Base-by-base conservation (phyloP, 2,329 filamentous ascomycete species). In the Ophiostoma pallidulum region DNA sequence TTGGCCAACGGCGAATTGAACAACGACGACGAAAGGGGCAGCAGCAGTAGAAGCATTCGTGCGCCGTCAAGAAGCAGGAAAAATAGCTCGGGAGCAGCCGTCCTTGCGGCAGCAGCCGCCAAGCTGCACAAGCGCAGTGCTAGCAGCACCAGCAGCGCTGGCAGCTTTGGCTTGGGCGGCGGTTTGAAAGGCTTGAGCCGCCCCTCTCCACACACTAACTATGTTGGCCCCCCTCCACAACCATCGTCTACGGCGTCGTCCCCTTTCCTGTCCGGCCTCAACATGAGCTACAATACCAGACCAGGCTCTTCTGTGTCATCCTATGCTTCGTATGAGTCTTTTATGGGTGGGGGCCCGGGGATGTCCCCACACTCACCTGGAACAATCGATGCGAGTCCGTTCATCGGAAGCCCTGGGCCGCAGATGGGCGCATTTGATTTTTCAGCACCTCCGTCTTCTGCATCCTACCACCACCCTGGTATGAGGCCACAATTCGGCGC, bases 1-100 rank as follows among this genome's bases (percentile, higher is more conserved):
- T 69, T 73, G 14, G 65, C 68, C 2, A 70, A 66, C 63, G 72
- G 74, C 20, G 78, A 77, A 0, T 80, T 80, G 54, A 77, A 73
- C 29, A 81, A 81, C 51, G 76, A 75, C 4, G 79, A 80, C 48
- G 74, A 79, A 18, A 28, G 37, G 6, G 36, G 40, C 4, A 42
- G 18, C 14, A 45, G 35, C 29, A 51, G 72, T 16, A 28, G 16
- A 64, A 68, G 16, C 45, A 48, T 28, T 39, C 51, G 35, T 10
- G 43, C 33, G 4, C 43, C 43, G 3, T n/a, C 31, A 16, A 46
- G 47, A 32, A 31, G 49, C 19, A 39, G 43, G 9, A 49, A 41
- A 26, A 50, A 49, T 45, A 47, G 38, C 33, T 45, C 47, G 4
- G 51, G 51, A 14, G 46, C 48, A 16, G 47, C 40, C 2, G 19